A percentile compares a stretch with the other conserved stretches of the same genome.
These are phyloP conservation scores for Punica granatum DNA, from an alignment of 345 rosid genomes.

Conservation along the genomic window DNA sequence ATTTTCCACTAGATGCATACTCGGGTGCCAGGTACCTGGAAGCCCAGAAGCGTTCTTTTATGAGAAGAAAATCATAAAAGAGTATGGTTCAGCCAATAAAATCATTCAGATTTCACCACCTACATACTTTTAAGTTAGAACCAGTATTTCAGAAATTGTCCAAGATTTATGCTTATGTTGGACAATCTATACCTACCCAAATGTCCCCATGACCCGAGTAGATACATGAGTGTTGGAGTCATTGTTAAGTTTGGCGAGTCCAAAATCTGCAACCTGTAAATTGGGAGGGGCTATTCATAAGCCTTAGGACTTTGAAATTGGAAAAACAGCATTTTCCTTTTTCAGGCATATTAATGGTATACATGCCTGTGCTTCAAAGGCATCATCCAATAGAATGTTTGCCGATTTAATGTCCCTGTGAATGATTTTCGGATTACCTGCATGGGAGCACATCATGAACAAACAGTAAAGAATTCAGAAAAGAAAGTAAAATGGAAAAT, in stretches of 20 bases:
- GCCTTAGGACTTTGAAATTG: background rate
- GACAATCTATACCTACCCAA: constrained; percentile 53
- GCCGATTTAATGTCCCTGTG: constrained; percentile 95
- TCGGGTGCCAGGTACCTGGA: constrained; percentile 93
- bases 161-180: background rate
- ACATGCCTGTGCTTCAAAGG: constrained; percentile 78
- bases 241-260: constrained; percentile 84
- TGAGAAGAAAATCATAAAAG: background rate
- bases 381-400: constrained; percentile 73
- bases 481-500: background rate
- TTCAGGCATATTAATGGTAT: constrained; percentile 1
- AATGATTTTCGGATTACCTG: constrained; percentile 91
- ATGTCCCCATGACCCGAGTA: constrained; percentile 99
- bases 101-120: background rate
- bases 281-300: constrained; percentile 5
- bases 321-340: background rate
- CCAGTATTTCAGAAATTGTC: background rate
- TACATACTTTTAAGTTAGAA: background rate
- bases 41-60: background rate
- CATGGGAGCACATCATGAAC: background rate
- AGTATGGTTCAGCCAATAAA: background rate
- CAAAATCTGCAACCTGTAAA: constrained; percentile 93
- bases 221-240: constrained; percentile 87
- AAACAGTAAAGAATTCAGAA: background rate
- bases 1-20: constrained; percentile 91